Percentiles rank a stretch among this genome's conserved stretches.
Evolutionary conservation across 257 asterid species (phyloP).

Genomic region (Capsicum chinense): DNA sequence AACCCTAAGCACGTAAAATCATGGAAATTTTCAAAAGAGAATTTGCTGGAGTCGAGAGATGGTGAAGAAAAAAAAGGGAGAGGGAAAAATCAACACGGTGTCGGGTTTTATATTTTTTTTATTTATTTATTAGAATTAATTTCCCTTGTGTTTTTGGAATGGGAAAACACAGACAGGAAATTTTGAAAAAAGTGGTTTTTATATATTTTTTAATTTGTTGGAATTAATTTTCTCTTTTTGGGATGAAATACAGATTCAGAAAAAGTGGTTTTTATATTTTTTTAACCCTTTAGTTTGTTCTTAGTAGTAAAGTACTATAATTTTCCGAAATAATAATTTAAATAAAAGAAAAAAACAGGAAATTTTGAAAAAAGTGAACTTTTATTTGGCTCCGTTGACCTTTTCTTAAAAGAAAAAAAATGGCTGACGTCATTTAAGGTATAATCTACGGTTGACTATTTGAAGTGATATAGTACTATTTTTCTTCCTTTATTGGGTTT

Average conservation of each 20-base stretch:
- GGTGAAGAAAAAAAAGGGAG: background rate
- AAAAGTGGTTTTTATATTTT: too few species aligned
- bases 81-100: background rate
- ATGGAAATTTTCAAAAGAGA: background rate
- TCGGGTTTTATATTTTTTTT: background rate
- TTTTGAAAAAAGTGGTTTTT: too few species aligned
- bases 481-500: background rate
- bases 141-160: background rate
- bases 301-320: too few species aligned
- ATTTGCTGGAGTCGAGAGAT: background rate
- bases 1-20: background rate
- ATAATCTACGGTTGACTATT: background rate
- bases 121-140: background rate
- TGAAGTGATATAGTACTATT: background rate
- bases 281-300: too few species aligned
- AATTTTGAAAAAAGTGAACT: too few species aligned
- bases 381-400: conserved; percentile 9
- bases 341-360: too few species aligned
- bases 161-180: too few species aligned
- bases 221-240: too few species aligned
- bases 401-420: too few species aligned
- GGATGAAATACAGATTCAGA: too few species aligned
- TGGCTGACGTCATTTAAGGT: background rate
- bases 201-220: too few species aligned
- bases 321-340: too few species aligned